Conservation (phyloP, 441 rosid species). For the Erysimum cheiri region DNA sequence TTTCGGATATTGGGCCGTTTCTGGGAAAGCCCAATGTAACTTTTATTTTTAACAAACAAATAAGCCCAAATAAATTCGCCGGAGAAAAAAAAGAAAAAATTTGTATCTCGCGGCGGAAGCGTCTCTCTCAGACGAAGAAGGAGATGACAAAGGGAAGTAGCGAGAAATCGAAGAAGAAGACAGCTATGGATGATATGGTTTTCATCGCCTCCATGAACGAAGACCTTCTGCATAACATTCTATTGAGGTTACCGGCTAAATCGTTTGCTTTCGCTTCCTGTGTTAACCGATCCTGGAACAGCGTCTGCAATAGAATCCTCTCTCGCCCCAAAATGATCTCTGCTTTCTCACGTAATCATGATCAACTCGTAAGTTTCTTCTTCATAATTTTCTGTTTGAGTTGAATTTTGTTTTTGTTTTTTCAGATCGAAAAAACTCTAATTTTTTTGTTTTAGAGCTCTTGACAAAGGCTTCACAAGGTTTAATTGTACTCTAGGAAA, state of each 20-base stretch:
- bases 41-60: background rate
- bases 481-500: background rate
- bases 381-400: background rate
- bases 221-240: constrained; percentile 57
- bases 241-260: constrained; percentile 56
- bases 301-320: constrained; percentile 53
- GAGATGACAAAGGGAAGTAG: constrained; percentile 15
- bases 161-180: constrained; percentile 31
- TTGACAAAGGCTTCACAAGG: background rate
- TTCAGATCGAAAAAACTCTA: background rate
- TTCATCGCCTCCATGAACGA: constrained; percentile 47
- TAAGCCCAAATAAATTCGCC: constrained; percentile 18
- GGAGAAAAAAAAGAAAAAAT: background rate
- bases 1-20: background rate
- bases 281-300: constrained; percentile 65
- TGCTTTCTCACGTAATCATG: constrained; percentile 61
- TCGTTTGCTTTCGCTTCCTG: constrained; percentile 69
- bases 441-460: background rate
- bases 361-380: constrained; percentile 49
- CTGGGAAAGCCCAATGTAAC: background rate
- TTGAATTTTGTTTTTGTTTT: background rate
- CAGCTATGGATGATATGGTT: background rate
- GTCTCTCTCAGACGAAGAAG: constrained; percentile 9
- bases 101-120: constrained; percentile 13
- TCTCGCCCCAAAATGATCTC: constrained; percentile 67